Percentiles rank a stretch among this genome's conserved stretches.
Evolutionary conservation across 1,139 yeast species (phyloP).

Genomic region (Diutina rugosa): DNA sequence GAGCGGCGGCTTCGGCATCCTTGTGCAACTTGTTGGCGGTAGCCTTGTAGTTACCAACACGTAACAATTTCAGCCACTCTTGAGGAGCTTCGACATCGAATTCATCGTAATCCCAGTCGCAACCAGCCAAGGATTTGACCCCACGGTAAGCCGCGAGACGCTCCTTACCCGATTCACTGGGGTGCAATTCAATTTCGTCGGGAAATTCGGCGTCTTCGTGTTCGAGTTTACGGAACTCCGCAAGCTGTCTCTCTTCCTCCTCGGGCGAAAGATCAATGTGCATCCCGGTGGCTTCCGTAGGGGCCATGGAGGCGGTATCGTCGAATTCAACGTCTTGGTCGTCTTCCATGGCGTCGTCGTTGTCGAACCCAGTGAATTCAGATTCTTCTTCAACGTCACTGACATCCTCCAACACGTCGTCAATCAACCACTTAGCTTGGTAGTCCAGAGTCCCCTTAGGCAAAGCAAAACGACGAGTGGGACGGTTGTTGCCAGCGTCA

Average conservation of each 20-base stretch:
- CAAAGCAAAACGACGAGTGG: conserved; percentile 24
- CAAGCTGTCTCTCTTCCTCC: conserved; percentile 71
- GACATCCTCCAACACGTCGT: conserved; percentile 32
- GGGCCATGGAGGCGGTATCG: conserved; percentile 19
- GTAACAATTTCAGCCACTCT: conserved; percentile 63
- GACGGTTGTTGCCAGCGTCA: conserved; percentile 19
- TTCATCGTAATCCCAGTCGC: conserved; percentile 86
- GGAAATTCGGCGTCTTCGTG: conserved; percentile 88
- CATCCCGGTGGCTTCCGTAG: conserved; percentile 44
- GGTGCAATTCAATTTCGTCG: conserved; percentile 82
- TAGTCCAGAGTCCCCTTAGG: conserved; percentile 91
- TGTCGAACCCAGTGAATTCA: conserved; percentile 6
- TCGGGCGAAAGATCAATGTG: conserved; percentile 68
- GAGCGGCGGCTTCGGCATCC: conserved; percentile 43
- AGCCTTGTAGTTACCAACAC: conserved; percentile 68
- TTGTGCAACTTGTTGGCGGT: conserved; percentile 61
- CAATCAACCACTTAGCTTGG: conserved; percentile 87
- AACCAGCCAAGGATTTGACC: conserved; percentile 64
- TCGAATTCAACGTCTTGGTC: conserved; percentile 11
- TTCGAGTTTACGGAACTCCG: conserved; percentile 54
- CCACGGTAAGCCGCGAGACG: conserved; percentile 74
- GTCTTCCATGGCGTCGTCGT: conserved; percentile 15
- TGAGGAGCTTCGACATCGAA: conserved; percentile 62
- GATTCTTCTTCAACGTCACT: conserved; percentile 30
- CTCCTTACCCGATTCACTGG: conserved; percentile 63